Percentiles rank a stretch among this genome's conserved stretches.
These are phyloP conservation scores for Leccinum broughii DNA, from an alignment of 768 basidiomycete species.

Conservation along the genomic window DNA sequence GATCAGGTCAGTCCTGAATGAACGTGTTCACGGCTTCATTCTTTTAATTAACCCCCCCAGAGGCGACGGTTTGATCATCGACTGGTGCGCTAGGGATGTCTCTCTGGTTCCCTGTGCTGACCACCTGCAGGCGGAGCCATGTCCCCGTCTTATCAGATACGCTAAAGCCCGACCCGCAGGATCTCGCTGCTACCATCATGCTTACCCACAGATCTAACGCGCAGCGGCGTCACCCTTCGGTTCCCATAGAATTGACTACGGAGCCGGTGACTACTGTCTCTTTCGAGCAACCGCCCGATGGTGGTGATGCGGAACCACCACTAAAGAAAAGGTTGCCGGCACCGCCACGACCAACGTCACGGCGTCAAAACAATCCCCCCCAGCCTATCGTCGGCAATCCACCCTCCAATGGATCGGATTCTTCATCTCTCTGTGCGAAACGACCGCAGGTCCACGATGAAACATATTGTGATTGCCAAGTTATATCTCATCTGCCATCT, in stretches of 20 bases:
- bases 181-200: constrained; percentile 31
- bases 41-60: constrained; percentile 8
- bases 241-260: neutral
- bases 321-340: constrained; percentile 17
- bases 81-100: constrained; percentile 23
- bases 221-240: constrained; percentile 5
- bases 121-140: constrained; percentile 26
- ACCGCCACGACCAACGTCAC: constrained; percentile 22
- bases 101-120: neutral
- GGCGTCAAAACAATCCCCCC: constrained; percentile 9
- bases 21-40: neutral
- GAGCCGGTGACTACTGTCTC: neutral
- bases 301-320: neutral
- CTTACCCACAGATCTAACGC: constrained; percentile 30
- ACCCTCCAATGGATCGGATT: neutral
- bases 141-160: constrained; percentile 36
- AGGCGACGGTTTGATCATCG: constrained; percentile 33
- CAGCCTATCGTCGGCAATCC: neutral
- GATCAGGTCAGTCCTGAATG: constrained; percentile 26
- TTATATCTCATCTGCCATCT: neutral
- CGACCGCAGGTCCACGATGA: constrained; percentile 5
- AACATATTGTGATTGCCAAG: constrained; percentile 1
- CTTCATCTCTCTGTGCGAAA: neutral
- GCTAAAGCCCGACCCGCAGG: constrained; percentile 23
- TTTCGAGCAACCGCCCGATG: neutral